Conservation (phyloP, 1,284 basidiomycete genomes). For the Apiotrichum sp. region DNA sequence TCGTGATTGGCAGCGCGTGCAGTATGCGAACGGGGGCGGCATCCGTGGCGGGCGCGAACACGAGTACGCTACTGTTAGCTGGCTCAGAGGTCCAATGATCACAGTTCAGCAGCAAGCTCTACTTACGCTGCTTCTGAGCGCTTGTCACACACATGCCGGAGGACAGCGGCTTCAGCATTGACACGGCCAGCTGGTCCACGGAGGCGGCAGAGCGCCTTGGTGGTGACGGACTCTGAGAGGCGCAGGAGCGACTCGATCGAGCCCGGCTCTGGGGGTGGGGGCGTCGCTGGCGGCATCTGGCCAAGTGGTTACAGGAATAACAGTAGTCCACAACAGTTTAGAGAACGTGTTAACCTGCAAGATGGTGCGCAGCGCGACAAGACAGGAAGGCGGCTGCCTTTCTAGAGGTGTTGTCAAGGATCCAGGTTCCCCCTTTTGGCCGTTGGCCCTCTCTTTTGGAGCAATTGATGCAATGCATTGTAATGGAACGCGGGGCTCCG, state of each 20-base stretch:
- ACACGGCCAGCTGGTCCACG: constrained; percentile 14
- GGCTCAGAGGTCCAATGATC: not conserved
- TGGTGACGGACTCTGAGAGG: constrained; percentile 18
- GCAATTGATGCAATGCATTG: too few relatives aligned
- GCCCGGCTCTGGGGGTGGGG: not conserved
- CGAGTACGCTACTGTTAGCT: constrained; percentile 21
- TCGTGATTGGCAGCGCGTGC: constrained; percentile 26
- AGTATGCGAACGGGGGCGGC: constrained; percentile 13
- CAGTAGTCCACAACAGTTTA: too few relatives aligned
- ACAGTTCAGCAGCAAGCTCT: not conserved
- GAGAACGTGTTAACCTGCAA: too few relatives aligned
- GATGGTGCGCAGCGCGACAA: too few relatives aligned
- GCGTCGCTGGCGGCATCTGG: not conserved
- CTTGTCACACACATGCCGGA: constrained; percentile 5
- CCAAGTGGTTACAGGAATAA: not conserved
- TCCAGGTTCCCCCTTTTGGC: too few relatives aligned
- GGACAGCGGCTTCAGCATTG: constrained; percentile 22
- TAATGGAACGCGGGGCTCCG: too few relatives aligned
- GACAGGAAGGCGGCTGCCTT: too few relatives aligned
- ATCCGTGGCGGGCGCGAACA: constrained; percentile 16
- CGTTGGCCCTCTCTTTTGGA: too few relatives aligned
- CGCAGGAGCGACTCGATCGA: constrained; percentile 17
- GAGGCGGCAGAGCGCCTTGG: constrained; percentile 22
- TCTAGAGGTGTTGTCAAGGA: too few relatives aligned
- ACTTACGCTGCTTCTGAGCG: not conserved